Evolutionary conservation across 495 filamentous ascomycete species (phyloP).

Genomic region (Trichoderma parareesei): DNA sequence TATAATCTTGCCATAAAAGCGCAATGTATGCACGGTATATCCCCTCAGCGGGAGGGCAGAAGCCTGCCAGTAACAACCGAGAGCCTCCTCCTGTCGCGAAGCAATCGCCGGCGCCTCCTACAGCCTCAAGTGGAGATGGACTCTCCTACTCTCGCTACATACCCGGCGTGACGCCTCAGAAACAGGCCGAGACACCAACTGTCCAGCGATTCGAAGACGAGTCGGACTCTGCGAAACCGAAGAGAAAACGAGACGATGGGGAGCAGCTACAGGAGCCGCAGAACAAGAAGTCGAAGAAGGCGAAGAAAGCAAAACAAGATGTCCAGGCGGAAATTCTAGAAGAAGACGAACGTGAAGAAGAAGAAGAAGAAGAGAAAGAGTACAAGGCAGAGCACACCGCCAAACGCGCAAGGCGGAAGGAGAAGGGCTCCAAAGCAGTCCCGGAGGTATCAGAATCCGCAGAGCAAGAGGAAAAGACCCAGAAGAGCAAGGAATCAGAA

Average conservation of each 20-base stretch:
- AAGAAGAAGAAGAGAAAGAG: neutral
- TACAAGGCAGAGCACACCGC: neutral
- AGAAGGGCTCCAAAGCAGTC: constrained; percentile 3
- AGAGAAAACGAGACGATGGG: constrained; percentile 15
- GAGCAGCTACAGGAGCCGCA: constrained; percentile 14
- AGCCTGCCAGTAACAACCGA: neutral
- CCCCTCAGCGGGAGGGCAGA: constrained; percentile 22
- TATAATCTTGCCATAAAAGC: neutral
- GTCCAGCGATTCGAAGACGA: constrained; percentile 12
- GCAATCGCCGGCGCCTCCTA: constrained; percentile 18
- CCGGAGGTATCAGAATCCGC: neutral
- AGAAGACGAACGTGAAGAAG: neutral
- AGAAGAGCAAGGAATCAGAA: constrained; percentile 13
- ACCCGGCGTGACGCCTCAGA: constrained; percentile 18
- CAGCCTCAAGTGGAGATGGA: constrained; percentile 1
- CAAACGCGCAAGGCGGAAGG: neutral
- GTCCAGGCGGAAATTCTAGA: constrained; percentile 11
- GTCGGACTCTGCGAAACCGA: constrained; percentile 20
- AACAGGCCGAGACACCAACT: constrained; percentile 10
- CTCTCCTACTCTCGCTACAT: constrained; percentile 38
- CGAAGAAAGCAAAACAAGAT: constrained; percentile 16
- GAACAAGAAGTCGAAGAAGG: constrained; percentile 20
- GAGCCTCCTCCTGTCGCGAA: constrained; percentile 8
- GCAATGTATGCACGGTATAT: constrained; percentile 32
- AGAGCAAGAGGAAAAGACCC: constrained; percentile 21